A percentile compares a stretch with the other conserved stretches of the same genome.
Evolutionary conservation across 495 filamentous ascomycete species (phyloP).

Genomic region (Hamigera avellanea): DNA sequence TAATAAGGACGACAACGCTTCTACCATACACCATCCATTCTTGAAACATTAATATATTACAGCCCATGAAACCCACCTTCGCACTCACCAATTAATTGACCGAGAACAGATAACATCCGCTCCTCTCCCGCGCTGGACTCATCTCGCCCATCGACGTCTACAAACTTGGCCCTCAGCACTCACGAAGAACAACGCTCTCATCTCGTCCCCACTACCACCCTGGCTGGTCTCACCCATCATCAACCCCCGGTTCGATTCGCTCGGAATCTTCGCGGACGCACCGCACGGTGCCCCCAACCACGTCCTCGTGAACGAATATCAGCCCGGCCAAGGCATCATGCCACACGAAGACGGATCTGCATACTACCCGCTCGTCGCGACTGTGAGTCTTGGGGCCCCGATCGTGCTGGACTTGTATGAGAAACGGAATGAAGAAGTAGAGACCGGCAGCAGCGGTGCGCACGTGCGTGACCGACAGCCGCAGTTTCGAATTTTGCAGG

Average conservation of each 20-base stretch:
- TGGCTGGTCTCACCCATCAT: constrained; percentile 69
- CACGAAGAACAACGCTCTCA: constrained; percentile 56
- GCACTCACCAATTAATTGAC: background rate
- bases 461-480: constrained; percentile 28
- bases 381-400: constrained; percentile 68
- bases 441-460: background rate
- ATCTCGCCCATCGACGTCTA: constrained; percentile 73
- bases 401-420: constrained; percentile 70
- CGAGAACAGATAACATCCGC: constrained; percentile 33
- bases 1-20: too few species aligned
- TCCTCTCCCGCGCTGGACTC: constrained; percentile 72
- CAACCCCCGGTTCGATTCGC: constrained; percentile 42
- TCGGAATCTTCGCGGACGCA: constrained; percentile 53
- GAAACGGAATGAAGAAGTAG: constrained; percentile 39
- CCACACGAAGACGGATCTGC: constrained; percentile 87
- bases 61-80: too few species aligned
- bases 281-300: constrained; percentile 78
- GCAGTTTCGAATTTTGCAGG: constrained; percentile 68
- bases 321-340: constrained; percentile 84
- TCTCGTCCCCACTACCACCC: constrained; percentile 59
- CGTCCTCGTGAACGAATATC: constrained; percentile 88
- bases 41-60: too few species aligned
- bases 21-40: too few species aligned
- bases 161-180: constrained; percentile 84
- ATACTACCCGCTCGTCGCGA: constrained; percentile 80